These are phyloP conservation scores for Pilatotrama ljubarskyi DNA, from an alignment of 768 basidiomycete species.

Conservation along the genomic window DNA sequence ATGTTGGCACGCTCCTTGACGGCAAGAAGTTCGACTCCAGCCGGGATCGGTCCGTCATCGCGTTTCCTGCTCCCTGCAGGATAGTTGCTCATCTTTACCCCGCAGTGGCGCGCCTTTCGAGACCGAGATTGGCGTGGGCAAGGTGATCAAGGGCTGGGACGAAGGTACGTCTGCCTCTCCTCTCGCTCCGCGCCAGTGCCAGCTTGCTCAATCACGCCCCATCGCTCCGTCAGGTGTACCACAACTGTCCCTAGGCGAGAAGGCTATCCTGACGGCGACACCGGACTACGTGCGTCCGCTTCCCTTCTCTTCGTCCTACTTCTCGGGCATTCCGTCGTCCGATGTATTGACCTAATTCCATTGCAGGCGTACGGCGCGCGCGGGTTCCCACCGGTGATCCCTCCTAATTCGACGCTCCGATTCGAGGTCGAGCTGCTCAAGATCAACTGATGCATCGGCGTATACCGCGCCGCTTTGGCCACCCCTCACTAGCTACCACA, in stretches of 20 bases:
- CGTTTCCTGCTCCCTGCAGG: not conserved
- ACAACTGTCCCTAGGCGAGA: conserved; percentile 74
- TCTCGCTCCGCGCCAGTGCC: not conserved
- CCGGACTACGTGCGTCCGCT: conserved; percentile 71
- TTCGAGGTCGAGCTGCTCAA: conserved; percentile 85
- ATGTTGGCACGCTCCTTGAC: conserved; percentile 67
- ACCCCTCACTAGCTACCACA: not conserved
- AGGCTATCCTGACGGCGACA: conserved; percentile 62
- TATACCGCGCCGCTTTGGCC: not conserved
- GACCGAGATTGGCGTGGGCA: conserved; percentile 74
- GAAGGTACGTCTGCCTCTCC: conserved; percentile 55
- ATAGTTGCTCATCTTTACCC: not conserved
- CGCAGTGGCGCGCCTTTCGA: conserved; percentile 58
- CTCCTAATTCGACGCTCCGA: conserved; percentile 67
- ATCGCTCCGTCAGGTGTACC: conserved; percentile 57
- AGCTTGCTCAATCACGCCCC: conserved; percentile 19
- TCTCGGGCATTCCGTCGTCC: conserved; percentile 30
- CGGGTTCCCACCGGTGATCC: conserved; percentile 81
- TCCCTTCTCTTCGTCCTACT: not conserved
- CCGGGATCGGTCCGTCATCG: conserved; percentile 59
- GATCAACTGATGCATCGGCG: conserved; percentile 47
- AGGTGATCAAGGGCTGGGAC: conserved; percentile 91
- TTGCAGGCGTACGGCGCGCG: conserved; percentile 68
- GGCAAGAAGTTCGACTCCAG: conserved; percentile 77
- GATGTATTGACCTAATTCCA: conserved; percentile 7